Base-by-base conservation (phyloP, 208 protist genomes). In the Leishmania arabica region DNA sequence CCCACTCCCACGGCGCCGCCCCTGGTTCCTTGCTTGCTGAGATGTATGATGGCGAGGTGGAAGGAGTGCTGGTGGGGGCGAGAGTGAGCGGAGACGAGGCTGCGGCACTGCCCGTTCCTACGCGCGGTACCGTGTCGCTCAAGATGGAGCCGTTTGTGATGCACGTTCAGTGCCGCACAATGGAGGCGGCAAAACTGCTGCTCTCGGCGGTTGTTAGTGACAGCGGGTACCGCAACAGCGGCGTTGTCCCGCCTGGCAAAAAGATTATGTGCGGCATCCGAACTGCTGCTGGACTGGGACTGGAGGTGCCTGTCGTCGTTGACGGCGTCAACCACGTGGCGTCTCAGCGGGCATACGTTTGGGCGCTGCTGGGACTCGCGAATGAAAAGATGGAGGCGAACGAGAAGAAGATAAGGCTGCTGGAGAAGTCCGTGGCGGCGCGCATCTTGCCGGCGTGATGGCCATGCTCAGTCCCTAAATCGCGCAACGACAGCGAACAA, bases 131-230 rank as follows among this genome's bases (percentile, higher is more conserved):
- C 15, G 62, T 97, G 7, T 84, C 85, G 42, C 79, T 97, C 34
- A 97, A 97, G 68, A 92, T 96, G 91, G 94, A 97, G 81, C 94
- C 94, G 4, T 96, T 95, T 71, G 92, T 97, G 1, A 95, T 97
- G 92, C 94, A 97, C 81, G 92, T 97, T 53, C 88, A 90, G 83
- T 97, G 94, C 80, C 90, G 92, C 53, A 92, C 89, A 0, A 94
- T 95, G 91, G 89, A 90, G 27, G 90, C 87, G 45, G 92, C 92
- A 40, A 95, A 96, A 84, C 56, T 51, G 45, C 83, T 97, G 42
- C 89, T 94, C 62, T 90, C 91, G 11, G 89, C 91, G 3, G 92
- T 90, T 2, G 89, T 91, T 9, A 92, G 87, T 31, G 92, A 95
- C 71, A 84, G 84, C 40, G 94, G 94, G 3, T 97, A 91, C 83